Conservation (phyloP, 768 basidiomycete genomes). For the Sporobolomyces phaffii region DNA sequence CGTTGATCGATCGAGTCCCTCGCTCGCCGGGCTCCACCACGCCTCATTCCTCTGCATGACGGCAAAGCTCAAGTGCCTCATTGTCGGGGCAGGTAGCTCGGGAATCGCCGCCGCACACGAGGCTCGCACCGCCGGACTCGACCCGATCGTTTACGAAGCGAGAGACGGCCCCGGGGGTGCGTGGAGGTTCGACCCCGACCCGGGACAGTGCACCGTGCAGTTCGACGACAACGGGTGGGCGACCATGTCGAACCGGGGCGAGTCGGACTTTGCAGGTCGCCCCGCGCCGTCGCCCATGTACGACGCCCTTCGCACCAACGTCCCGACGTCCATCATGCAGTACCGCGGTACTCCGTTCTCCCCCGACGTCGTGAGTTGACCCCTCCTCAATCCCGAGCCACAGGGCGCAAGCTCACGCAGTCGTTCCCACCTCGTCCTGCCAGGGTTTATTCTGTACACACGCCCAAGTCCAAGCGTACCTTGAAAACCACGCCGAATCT, state of each 20-base stretch:
- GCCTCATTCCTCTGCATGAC: too few relatives aligned
- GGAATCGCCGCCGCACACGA: conserved; percentile 21
- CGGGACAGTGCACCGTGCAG: neutral
- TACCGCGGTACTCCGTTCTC: conserved; percentile 10
- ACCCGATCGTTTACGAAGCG: conserved; percentile 11
- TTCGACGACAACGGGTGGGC: conserved; percentile 18
- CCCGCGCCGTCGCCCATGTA: conserved; percentile 31
- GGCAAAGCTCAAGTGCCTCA: neutral
- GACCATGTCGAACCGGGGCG: neutral
- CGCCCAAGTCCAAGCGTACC: conserved; percentile 35
- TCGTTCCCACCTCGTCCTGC: too few relatives aligned
- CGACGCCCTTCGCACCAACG: conserved; percentile 26
- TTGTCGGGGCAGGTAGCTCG: conserved; percentile 14
- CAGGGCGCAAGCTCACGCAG: too few relatives aligned
- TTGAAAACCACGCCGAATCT: conserved; percentile 11
- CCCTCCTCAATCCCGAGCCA: neutral
- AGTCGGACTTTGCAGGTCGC: neutral
- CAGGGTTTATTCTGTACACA: conserved; percentile 21
- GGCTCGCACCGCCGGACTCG: conserved; percentile 13
- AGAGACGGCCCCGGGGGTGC: conserved; percentile 18
- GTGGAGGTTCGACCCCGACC: conserved; percentile 19
- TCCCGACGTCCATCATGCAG: conserved; percentile 28
- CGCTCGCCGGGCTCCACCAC: too few relatives aligned
- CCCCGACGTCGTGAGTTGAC: conserved; percentile 1
- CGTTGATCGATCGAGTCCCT: too few relatives aligned